Percentiles rank a stretch among this genome's conserved stretches.
Evolutionary conservation across 2,329 filamentous ascomycete species (phyloP).

Genomic region (Penicillium sp.): DNA sequence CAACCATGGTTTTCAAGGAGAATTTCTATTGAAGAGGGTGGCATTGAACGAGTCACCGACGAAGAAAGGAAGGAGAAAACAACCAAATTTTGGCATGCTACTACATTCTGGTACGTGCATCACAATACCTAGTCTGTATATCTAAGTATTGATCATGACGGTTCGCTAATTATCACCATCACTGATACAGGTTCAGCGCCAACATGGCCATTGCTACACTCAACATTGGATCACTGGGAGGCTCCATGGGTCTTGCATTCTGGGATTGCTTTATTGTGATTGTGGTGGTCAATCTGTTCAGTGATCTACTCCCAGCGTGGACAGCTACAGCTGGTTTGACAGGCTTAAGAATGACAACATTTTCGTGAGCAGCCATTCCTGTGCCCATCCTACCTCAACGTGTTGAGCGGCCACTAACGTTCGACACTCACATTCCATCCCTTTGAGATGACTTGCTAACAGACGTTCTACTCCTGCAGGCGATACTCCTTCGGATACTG

Average conservation of each 20-base stretch:
- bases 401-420: not conserved
- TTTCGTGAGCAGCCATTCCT: conserved; percentile 20
- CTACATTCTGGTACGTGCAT: conserved; percentile 12
- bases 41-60: conserved; percentile 25
- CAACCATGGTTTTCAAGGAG: conserved; percentile 15
- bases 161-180: not conserved
- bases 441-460: not conserved
- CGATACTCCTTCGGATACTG: conserved; percentile 43
- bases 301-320: conserved; percentile 31
- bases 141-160: not conserved
- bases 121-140: not conserved
- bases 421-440: not conserved
- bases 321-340: conserved; percentile 37
- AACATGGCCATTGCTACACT: conserved; percentile 41
- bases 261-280: conserved; percentile 42
- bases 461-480: conserved; percentile 5
- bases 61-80: conserved; percentile 23
- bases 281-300: conserved; percentile 33
- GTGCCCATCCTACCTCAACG: not conserved
- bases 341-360: conserved; percentile 39
- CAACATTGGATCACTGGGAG: conserved; percentile 35
- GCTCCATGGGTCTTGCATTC: conserved; percentile 34
- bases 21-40: conserved; percentile 23
- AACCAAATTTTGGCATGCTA: conserved; percentile 27
- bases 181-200: conserved; percentile 32